phyloP scores from a whole-genome alignment of 192 early-diverging fungal species.

The Backusella liffmaniae region DNA sequence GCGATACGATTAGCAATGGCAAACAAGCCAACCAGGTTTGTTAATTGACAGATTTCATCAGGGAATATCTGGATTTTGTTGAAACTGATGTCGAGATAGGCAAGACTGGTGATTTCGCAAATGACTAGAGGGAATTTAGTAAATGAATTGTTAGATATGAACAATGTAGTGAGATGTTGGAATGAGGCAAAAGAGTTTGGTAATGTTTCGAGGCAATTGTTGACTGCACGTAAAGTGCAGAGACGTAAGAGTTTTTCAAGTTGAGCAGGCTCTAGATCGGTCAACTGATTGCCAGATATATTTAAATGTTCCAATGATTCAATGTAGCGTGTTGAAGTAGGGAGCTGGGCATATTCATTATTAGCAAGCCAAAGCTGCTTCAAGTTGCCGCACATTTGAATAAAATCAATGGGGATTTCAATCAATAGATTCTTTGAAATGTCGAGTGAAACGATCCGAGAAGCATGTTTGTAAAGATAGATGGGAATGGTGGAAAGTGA shows the following conservation, averaged over 20 bases:
- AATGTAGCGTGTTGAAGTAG: constrained; percentile 64
- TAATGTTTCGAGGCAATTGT: constrained; percentile 72
- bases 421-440: constrained; percentile 79
- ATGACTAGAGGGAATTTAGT: constrained; percentile 64
- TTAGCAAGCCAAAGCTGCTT: constrained; percentile 67
- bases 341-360: constrained; percentile 69
- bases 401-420: constrained; percentile 82
- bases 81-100: constrained; percentile 77
- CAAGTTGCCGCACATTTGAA: constrained; percentile 68
- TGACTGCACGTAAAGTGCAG: constrained; percentile 60
- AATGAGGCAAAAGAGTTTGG: constrained; percentile 65
- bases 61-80: constrained; percentile 79
- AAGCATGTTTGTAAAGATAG: constrained; percentile 69
- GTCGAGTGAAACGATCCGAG: constrained; percentile 74
- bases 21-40: constrained; percentile 54
- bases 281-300: constrained; percentile 75
- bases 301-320: constrained; percentile 69
- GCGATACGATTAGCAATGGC: constrained; percentile 78
- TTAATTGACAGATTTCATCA: constrained; percentile 66
- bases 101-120: constrained; percentile 56
- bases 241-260: constrained; percentile 61
- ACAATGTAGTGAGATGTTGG: constrained; percentile 58
- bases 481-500: constrained; percentile 81
- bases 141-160: constrained; percentile 83
- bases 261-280: constrained; percentile 61